Conservation (phyloP, 1,284 basidiomycete genomes). For the Trichosporon coremiiforme region DNA sequence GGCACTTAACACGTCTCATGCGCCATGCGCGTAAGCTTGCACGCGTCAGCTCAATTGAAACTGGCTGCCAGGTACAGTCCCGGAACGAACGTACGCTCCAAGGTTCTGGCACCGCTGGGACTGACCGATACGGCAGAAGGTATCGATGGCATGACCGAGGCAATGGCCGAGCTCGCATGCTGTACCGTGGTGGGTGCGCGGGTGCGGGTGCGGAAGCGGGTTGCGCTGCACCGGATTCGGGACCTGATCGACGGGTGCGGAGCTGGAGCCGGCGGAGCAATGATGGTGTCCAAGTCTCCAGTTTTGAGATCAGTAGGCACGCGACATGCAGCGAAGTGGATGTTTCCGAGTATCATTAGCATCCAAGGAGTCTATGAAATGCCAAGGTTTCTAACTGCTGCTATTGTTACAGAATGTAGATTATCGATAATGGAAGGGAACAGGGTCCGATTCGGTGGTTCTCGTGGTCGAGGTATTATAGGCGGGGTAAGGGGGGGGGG, state of each 20-base stretch:
- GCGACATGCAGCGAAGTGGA: background rate
- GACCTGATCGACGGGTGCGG: background rate
- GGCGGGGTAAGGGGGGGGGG: background rate
- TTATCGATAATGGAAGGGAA: background rate
- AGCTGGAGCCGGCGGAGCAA: background rate
- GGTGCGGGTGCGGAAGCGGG: background rate
- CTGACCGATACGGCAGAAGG: background rate
- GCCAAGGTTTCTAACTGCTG: background rate
- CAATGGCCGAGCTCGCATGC: background rate
- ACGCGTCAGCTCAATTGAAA: background rate
- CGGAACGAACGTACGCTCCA: background rate
- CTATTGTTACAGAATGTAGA: slow-evolving; percentile 3
- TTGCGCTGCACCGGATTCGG: background rate
- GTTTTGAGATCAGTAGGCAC: background rate
- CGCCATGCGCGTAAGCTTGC: too few species aligned
- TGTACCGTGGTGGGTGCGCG: too few species aligned
- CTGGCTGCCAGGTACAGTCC: background rate
- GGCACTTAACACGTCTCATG: too few species aligned
- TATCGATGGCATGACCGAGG: background rate
- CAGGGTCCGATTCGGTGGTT: background rate
- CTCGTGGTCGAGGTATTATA: background rate
- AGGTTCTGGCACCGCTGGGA: background rate
- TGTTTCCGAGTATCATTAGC: background rate
- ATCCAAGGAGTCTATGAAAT: slow-evolving; percentile 8
- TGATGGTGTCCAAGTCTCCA: too few species aligned